Percentiles rank a stretch among this genome's conserved stretches.
These are phyloP conservation scores for Colletotrichum gloeosporioides DNA, from an alignment of 2,329 filamentous ascomycete species.

Conservation along the genomic window DNA sequence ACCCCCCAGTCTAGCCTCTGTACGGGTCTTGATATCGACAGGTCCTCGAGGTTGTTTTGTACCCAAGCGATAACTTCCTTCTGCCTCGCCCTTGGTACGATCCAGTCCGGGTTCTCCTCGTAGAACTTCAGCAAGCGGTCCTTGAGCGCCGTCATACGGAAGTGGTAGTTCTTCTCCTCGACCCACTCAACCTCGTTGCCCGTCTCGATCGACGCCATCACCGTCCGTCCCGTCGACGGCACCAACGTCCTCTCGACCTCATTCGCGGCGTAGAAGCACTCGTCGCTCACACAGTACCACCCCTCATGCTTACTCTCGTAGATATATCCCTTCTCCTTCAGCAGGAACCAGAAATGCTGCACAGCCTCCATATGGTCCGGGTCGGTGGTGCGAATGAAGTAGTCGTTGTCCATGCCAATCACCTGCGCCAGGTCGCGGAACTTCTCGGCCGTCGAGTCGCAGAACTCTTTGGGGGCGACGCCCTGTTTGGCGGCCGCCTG, in stretches of 20 bases:
- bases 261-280: constrained; percentile 89
- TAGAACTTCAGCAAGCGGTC: constrained; percentile 85
- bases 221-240: constrained; percentile 80
- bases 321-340: constrained; percentile 77
- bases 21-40: constrained; percentile 85
- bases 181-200: constrained; percentile 95
- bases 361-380: constrained; percentile 82
- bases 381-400: constrained; percentile 94
- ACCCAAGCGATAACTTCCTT: constrained; percentile 82
- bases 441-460: constrained; percentile 80
- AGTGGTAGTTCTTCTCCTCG: constrained; percentile 93
- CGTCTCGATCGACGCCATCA: constrained; percentile 84
- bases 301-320: constrained; percentile 88
- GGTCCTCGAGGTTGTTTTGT: constrained; percentile 77
- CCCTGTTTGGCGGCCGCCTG: constrained; percentile 77
- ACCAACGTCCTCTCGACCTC: constrained; percentile 77
- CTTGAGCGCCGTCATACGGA: constrained; percentile 82
- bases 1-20: constrained; percentile 87
- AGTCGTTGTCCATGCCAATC: constrained; percentile 76
- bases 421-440: constrained; percentile 77
- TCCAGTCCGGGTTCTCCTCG: constrained; percentile 75
- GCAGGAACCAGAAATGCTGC: constrained; percentile 84
- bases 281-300: constrained; percentile 97
- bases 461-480: constrained; percentile 81
- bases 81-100: constrained; percentile 76